Conservation (phyloP, 768 basidiomycete genomes). For the Hericium coralloides region DNA sequence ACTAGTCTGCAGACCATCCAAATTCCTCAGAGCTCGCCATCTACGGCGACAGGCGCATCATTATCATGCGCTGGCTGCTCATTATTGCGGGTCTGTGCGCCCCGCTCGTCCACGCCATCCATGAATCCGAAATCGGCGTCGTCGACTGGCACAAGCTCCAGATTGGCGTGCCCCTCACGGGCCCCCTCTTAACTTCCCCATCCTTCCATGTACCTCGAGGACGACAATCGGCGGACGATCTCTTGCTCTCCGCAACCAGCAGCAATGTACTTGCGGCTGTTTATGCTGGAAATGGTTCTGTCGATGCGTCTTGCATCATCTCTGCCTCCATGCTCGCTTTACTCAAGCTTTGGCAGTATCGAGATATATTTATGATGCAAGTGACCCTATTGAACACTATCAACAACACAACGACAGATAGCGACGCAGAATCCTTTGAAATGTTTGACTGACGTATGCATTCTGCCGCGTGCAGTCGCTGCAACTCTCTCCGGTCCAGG, state of each 20-base stretch:
- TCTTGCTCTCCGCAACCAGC: conserved; percentile 57
- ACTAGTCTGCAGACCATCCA: no score
- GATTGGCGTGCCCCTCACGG: conserved; percentile 61
- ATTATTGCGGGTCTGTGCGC: conserved; percentile 5
- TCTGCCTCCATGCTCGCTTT: background rate
- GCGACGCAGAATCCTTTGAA: background rate
- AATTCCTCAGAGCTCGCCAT: no score
- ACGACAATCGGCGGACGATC: conserved; percentile 26
- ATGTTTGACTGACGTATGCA: background rate
- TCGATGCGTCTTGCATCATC: conserved; percentile 40
- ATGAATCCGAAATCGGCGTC: conserved; percentile 68
- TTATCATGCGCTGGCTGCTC: conserved; percentile 7
- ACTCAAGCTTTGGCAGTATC: conserved; percentile 42
- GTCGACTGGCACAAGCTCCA: conserved; percentile 84
- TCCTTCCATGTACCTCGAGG: conserved; percentile 36
- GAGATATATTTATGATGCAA: conserved; percentile 65
- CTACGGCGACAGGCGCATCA: no score
- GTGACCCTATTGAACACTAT: conserved; percentile 61
- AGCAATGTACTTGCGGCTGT: conserved; percentile 77
- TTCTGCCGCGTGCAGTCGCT: conserved; percentile 36
- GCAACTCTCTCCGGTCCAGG: conserved; percentile 69
- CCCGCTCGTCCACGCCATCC: conserved; percentile 36
- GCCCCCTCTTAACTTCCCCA: conserved; percentile 45
- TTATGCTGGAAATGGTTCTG: conserved; percentile 53
- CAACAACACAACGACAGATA: conserved; percentile 48